Evolutionary conservation across 2,329 filamentous ascomycete genomes (phyloP).

Genomic region (Scytalidium lignicola): DNA sequence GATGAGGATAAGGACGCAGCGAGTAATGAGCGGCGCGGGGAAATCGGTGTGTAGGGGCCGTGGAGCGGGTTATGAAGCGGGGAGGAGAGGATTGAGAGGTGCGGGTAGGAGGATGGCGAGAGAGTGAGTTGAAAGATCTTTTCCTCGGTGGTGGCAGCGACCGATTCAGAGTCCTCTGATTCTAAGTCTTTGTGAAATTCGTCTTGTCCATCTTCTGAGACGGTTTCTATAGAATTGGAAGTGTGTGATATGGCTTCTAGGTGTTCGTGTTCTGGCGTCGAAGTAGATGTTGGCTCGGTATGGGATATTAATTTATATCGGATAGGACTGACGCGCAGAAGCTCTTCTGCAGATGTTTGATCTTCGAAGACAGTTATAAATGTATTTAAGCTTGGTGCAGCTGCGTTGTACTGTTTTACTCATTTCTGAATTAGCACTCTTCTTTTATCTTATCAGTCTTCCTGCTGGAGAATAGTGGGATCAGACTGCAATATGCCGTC

Average conservation of each 20-base stretch:
- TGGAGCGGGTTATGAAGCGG: slow-evolving; percentile 19
- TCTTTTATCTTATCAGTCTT: not conserved
- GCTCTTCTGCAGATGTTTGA: slow-evolving; percentile 12
- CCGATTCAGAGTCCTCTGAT: not conserved
- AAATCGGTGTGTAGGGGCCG: slow-evolving; percentile 20
- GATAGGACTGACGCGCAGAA: slow-evolving; percentile 20
- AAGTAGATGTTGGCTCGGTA: not conserved
- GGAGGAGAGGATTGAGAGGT: slow-evolving; percentile 13
- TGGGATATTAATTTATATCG: slow-evolving; percentile 20
- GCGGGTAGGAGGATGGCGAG: slow-evolving; percentile 14
- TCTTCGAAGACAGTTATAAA: slow-evolving; percentile 23
- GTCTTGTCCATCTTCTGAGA: not conserved
- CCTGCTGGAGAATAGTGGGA: no score
- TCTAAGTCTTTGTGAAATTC: not conserved
- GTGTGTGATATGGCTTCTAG: not conserved
- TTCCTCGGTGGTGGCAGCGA: slow-evolving; percentile 1
- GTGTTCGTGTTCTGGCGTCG: not conserved
- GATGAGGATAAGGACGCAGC: slow-evolving; percentile 13
- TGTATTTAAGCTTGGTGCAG: slow-evolving; percentile 15
- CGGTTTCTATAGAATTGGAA: not conserved
- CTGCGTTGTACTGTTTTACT: slow-evolving; percentile 1
- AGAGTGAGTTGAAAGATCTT: slow-evolving; percentile 19
- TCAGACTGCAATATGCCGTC: not conserved
- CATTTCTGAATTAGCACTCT: not conserved
- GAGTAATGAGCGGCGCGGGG: slow-evolving; percentile 13